Base-by-base conservation (phyloP, 768 basidiomycete genomes). In the Tephrocybe sp. region DNA sequence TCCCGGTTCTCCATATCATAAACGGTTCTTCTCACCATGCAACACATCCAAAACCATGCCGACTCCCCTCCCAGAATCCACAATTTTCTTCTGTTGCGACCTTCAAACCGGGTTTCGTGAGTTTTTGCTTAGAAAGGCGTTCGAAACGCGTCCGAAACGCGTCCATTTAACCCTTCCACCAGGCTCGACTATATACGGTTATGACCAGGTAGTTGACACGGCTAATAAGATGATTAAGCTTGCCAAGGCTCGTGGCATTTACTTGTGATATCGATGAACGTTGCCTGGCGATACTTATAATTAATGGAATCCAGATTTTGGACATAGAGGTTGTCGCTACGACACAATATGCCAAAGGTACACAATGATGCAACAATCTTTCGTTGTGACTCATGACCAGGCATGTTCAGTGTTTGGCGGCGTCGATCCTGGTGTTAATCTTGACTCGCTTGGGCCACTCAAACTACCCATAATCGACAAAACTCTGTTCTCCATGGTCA, bases 401-500 rank as follows among this genome's bases (percentile, higher is more conserved):
- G 34, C 33, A 32, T 16, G 40, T 47, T n/a, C 26, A 90, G 88
- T 76, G 0, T 77, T 93, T 39, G 91, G 90, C 0, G 68, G 71
- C 16, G 88, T 84, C 4, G 78, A 80, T 31, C 77, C 84, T 1
- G 83, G 80, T 48, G 72, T 92, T 51, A 76, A 77, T 57, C 65
- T 77, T 51, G 62, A 67, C 12, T 72, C 78, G 22, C 76, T 88
- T 3, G 86, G 75, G 0, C 57, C 74, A 4, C 69, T 89, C 22
- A 74, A 79, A 53, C 65, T 85, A 33, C 84, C 76, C 33, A 79
- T 80, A 4, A 72, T 82, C 61, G 79, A 84, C 58, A 95, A 96
- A 66, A 82, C 83, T 0, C 77, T 83, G 45, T 96, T 97, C 72
- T 89, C 88, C 1, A 96, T 96, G 94, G 61, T 85, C 51, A 85